Evolutionary conservation across 345 rosid species (phyloP), one percentile per base, ranked within the genome.

Genomic region (Salix brachista): DNA sequence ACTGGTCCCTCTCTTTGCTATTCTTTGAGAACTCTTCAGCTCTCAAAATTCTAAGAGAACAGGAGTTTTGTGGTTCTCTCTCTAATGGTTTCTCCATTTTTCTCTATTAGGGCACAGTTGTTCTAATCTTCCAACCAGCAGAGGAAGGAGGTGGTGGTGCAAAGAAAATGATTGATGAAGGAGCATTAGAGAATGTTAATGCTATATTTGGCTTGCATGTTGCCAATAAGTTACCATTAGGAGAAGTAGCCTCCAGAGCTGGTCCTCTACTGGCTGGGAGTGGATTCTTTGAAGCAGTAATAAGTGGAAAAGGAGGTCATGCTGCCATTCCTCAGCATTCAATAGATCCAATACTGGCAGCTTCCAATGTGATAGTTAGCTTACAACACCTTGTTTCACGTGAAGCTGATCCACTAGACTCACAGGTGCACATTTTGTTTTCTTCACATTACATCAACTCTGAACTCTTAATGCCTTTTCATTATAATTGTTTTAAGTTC

Each of bases 141-240:
- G 97, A 95, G 85, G 99, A 95, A 90, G 97, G 97, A 74, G 90
- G 94, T 16, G 97, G 91, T 25, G 97, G 97, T 26, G 97, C 97
- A 17, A 87, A 90, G 83, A 76, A 77, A 67, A 87, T 95, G 82
- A 73, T 90, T 44, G 96, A 95, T 46, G 91, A 86, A 4, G 97
- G 97, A 52, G 90, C 84, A 28, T 72, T 95, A 77, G 86, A 93
- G 72, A 87, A 90, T 71, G 91, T 95, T 26, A 78, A 87, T 23
- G 99, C 91, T 41, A 91, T 93, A 75, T 93, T 90, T 70, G 97
- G 94, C 10, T 79, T 90, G 52, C 99, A 92, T 80, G 86, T 95
- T 70, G 36, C 82, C 30, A 28, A 81, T 65, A 75, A 42, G 36
- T 56, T 69, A 74, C 84, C 86, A 18, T 19, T 90, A 65, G 97